Conservation (phyloP, 495 filamentous ascomycete species). For the Trichoderma orchidacearum region DNA sequence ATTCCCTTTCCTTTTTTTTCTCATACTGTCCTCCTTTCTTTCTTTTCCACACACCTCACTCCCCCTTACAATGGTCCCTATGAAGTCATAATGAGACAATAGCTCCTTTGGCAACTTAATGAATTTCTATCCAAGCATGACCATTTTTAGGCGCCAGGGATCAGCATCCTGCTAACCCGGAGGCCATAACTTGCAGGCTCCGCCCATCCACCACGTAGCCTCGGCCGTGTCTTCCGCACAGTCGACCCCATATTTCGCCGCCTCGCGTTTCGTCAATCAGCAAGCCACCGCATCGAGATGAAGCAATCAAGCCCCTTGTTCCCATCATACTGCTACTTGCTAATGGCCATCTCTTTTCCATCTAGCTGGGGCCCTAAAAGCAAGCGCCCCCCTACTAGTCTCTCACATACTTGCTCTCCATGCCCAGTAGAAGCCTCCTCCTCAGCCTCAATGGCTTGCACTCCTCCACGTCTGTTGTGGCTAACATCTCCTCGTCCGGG, state of each 20-base stretch:
- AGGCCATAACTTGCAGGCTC: too few species aligned
- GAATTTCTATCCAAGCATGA: too few species aligned
- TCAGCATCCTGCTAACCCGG: background rate
- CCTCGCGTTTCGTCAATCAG: background rate
- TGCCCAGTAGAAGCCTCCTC: constrained; percentile 18
- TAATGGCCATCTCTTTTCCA: too few species aligned
- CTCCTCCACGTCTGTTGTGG: constrained; percentile 8
- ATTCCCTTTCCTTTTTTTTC: background rate
- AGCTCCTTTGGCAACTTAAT: too few species aligned
- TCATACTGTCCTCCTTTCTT: background rate
- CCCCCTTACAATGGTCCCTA: background rate
- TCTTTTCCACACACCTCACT: background rate
- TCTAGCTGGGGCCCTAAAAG: too few species aligned
- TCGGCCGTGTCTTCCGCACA: background rate
- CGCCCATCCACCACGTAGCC: too few species aligned
- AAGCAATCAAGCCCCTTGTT: background rate
- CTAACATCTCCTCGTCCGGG: constrained; percentile 10
- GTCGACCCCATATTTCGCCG: background rate
- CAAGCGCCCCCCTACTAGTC: constrained; percentile 7
- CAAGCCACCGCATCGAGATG: background rate
- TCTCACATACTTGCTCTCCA: constrained; percentile 26
- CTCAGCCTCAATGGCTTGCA: constrained; percentile 16
- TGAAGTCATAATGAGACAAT: background rate
- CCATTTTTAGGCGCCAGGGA: too few species aligned
- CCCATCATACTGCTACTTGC: too few species aligned